phyloP scores from a whole-genome alignment of 176 grass and related monocot species.

The Musa schizocarpa region DNA sequence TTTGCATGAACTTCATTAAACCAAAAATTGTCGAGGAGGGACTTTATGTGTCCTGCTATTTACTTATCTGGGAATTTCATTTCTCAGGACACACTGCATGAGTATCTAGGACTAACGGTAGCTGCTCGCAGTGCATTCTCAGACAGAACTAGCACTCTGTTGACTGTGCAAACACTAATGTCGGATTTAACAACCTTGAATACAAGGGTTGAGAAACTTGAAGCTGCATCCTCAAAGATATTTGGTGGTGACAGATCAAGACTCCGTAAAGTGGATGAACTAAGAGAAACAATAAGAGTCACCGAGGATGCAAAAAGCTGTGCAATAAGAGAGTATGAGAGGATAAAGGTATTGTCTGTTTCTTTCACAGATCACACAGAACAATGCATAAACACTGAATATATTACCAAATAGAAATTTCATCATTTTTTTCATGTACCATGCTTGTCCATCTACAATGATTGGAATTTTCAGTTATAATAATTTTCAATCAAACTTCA shows the following conservation, averaged over 20 bases:
- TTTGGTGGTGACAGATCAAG: slow-evolving; percentile 91
- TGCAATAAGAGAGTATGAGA: slow-evolving; percentile 79
- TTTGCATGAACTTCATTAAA: not conserved
- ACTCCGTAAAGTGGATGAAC: slow-evolving; percentile 59
- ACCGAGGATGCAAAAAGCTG: slow-evolving; percentile 89
- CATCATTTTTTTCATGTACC: too few relatives aligned
- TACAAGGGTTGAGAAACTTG: slow-evolving; percentile 71
- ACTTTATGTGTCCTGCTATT: not conserved
- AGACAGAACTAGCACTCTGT: slow-evolving; percentile 73
- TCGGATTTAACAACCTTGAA: slow-evolving; percentile 74
- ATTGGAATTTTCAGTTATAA: too few relatives aligned
- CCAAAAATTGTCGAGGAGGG: not conserved
- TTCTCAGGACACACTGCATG: slow-evolving; percentile 83
- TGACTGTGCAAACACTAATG: slow-evolving; percentile 91
- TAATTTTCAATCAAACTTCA: too few relatives aligned
- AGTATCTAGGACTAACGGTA: slow-evolving; percentile 79
- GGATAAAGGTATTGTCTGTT: slow-evolving; percentile 65
- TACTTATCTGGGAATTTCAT: not conserved
- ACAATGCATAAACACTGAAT: too few relatives aligned
- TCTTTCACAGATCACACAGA: too few relatives aligned
- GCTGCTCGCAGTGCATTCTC: slow-evolving; percentile 83
- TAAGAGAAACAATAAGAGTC: slow-evolving; percentile 73
- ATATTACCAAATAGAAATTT: too few relatives aligned
- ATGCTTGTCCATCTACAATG: too few relatives aligned
- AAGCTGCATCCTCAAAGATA: slow-evolving; percentile 79